Base-by-base conservation (phyloP, 441 rosid genomes). In the Geranium incanum region DNA sequence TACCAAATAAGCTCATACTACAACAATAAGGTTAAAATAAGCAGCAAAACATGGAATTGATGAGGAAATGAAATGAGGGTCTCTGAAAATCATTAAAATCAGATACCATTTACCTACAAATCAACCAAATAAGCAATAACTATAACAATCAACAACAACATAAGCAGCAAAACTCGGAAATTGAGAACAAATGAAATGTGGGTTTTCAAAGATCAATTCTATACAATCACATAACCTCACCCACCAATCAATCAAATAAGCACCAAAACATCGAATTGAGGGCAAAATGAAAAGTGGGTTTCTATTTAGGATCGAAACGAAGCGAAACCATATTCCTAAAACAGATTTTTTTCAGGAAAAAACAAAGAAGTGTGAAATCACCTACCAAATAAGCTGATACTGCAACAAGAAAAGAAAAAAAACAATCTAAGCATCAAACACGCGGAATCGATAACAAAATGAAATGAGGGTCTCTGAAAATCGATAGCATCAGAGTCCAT, bases 171-270 rank as follows among this genome's bases (percentile, higher is more conserved):
- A 43, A 41, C 50, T 6, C 28, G 12, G 12, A 59, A 59, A 59
- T 18, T 19, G 11, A 59, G 23, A 6, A 7, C 64, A 59, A 59
- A 59, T 59, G 33, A 59, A 59, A 59, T 59, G 64, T 59, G 64
- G 64, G 64, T 59, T 59, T 18, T 19, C 64, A 19, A 19, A 57
- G 18, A 59, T 59, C 28, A 59, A 19, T 19, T 7, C 64, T 9
- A 59, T 59, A 19, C 12, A 59, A 18, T 59, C 64, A 59, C 28
- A 59, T 16, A 59, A 59, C 64, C 33, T 59, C 64, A 59, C 64
- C 12, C 19, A 18, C 64, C 23, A 59, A 28, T 16, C 64, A 59
- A 59, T 59, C 64, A 59, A 59, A 16, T 16, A 18, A 59, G 28
- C 64, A 59, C 28, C 18, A 59, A 18, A 59, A 59, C 64, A 19